These are phyloP conservation scores for Filobasidium floriforme DNA, from an alignment of 768 basidiomycete genomes.

Conservation along the genomic window DNA sequence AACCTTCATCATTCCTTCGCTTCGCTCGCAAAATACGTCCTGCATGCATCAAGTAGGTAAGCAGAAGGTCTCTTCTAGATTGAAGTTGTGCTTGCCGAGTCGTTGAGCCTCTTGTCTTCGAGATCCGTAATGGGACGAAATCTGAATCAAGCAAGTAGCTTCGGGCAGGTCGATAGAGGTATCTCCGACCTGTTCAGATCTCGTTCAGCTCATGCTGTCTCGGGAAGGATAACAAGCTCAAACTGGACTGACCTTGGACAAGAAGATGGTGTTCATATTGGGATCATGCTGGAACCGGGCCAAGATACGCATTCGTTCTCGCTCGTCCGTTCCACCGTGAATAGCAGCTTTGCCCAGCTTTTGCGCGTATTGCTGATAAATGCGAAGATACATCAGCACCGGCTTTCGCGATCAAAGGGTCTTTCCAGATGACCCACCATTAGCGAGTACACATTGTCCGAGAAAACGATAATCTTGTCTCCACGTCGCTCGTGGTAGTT, in stretches of 20 bases:
- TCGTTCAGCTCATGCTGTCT: background rate
- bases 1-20: constrained; percentile 95
- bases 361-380: constrained; percentile 65
- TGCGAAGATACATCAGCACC: background rate
- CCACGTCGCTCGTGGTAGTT: constrained; percentile 95
- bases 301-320: constrained; percentile 89
- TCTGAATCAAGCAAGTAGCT: constrained; percentile 98
- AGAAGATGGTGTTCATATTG: constrained; percentile 92
- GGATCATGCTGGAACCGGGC: constrained; percentile 94
- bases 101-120: constrained; percentile 96
- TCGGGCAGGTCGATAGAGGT: constrained; percentile 98
- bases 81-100: constrained; percentile 54
- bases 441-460: constrained; percentile 93
- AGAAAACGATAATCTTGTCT: constrained; percentile 98
- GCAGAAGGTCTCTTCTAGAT: background rate
- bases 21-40: constrained; percentile 96
- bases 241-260: constrained; percentile 67
- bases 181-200: constrained; percentile 68
- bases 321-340: constrained; percentile 88
- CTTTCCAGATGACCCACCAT: constrained; percentile 55
- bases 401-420: too few species aligned
- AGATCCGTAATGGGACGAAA: constrained; percentile 97
- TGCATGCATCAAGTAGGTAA: constrained; percentile 34
- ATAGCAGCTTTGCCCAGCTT: constrained; percentile 90
- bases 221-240: background rate